These are phyloP conservation scores for Ogataea pignaliae DNA, from an alignment of 805 yeast species.

Conservation along the genomic window DNA sequence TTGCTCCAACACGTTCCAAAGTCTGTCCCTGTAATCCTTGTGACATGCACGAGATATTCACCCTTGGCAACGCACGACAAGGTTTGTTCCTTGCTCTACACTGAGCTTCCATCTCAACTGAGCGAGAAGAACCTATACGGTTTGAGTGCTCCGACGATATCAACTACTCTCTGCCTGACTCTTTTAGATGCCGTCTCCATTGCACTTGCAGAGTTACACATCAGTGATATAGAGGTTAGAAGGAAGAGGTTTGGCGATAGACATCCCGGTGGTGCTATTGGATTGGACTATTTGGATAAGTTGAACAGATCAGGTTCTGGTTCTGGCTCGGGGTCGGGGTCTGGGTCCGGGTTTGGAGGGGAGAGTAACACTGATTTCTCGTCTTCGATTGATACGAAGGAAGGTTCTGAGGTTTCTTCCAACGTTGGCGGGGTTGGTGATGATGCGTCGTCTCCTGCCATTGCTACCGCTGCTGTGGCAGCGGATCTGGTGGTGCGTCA, in stretches of 20 bases:
- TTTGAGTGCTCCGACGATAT: slow-evolving; percentile 81
- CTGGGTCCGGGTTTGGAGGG: too few relatives aligned
- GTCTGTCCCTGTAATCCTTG: slow-evolving; percentile 49
- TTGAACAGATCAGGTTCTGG: too few relatives aligned
- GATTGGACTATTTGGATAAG: slow-evolving; percentile 37
- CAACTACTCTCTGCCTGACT: slow-evolving; percentile 72
- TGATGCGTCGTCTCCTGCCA: too few relatives aligned
- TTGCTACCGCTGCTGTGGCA: too few relatives aligned
- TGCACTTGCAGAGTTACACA: slow-evolving; percentile 65
- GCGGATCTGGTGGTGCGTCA: not conserved
- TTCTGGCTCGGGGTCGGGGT: too few relatives aligned
- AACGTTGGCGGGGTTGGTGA: slow-evolving; percentile 2
- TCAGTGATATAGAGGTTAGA: slow-evolving; percentile 50
- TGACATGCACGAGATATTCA: slow-evolving; percentile 61
- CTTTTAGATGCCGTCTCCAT: slow-evolving; percentile 76
- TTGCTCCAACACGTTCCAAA: slow-evolving; percentile 55
- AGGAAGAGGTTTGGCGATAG: slow-evolving; percentile 56
- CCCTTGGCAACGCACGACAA: slow-evolving; percentile 47
- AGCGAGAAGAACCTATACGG: slow-evolving; percentile 68
- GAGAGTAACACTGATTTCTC: slow-evolving; percentile 12
- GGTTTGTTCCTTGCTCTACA: slow-evolving; percentile 50
- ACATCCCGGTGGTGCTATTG: slow-evolving; percentile 94
- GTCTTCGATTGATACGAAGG: slow-evolving; percentile 7
- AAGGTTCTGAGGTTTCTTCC: slow-evolving; percentile 13
- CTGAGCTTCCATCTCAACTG: slow-evolving; percentile 54